Percentiles rank a stretch among this genome's conserved stretches.
phyloP scores from a whole-genome alignment of 805 yeast genomes.

The Ascoidea tarda region DNA sequence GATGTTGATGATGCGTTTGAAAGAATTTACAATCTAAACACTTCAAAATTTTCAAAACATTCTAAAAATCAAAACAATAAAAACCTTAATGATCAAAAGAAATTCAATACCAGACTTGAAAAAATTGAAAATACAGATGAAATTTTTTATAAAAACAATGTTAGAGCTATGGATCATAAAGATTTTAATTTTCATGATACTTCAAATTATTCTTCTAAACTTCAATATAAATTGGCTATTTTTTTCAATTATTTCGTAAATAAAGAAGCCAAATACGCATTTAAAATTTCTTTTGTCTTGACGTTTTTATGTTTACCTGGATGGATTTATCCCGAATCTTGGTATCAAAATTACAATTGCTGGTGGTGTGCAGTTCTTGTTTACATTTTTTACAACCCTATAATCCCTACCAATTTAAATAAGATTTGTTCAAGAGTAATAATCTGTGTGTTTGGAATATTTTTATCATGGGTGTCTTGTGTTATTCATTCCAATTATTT shows the following conservation, averaged over 20 bases:
- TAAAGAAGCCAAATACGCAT: conserved; percentile 28
- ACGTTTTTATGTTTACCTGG: conserved; percentile 27
- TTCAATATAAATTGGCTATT: conserved; percentile 26
- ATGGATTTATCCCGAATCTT: conserved; percentile 23
- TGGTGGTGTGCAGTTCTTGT: conserved; percentile 28
- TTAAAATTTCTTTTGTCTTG: conserved; percentile 23
- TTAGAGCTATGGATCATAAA: conserved; percentile 26
- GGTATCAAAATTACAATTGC: conserved; percentile 29
- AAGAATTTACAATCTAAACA: conserved; percentile 27
- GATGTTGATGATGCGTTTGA: conserved; percentile 34
- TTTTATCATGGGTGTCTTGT: conserved; percentile 29
- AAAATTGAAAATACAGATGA: background rate
- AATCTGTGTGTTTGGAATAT: conserved; percentile 25
- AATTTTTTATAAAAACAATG: conserved; percentile 1
- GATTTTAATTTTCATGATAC: conserved; percentile 28
- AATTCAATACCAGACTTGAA: too few species aligned
- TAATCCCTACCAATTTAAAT: conserved; percentile 16
- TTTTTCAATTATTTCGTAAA: conserved; percentile 19
- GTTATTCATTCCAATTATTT: conserved; percentile 20
- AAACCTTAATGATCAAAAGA: background rate
- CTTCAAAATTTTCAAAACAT: conserved; percentile 20
- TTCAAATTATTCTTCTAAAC: conserved; percentile 12
- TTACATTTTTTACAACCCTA: conserved; percentile 25
- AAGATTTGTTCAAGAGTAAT: conserved; percentile 18
- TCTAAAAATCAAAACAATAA: conserved; percentile 9